These are phyloP conservation scores for Neoconidiobolus thromboides DNA, from an alignment of 371 early-diverging fungal species.

Conservation along the genomic window DNA sequence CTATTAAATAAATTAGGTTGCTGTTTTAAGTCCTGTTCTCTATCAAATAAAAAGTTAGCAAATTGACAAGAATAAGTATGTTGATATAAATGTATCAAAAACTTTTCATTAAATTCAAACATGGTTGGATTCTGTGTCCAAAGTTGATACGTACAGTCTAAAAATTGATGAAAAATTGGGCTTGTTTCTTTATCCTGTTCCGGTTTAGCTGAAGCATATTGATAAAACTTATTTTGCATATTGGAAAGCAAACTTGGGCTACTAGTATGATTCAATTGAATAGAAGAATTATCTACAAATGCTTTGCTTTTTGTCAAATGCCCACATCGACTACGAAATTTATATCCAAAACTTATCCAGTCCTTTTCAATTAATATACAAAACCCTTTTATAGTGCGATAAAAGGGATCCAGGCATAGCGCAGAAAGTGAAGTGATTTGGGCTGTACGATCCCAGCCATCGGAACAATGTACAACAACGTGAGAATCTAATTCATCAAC, in stretches of 20 bases:
- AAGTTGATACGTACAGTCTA: constrained; percentile 87
- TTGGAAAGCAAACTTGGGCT: constrained; percentile 40
- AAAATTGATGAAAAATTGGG: constrained; percentile 88
- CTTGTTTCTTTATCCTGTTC: constrained; percentile 56
- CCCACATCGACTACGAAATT: constrained; percentile 82
- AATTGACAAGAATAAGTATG: constrained; percentile 79
- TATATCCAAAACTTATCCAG: constrained; percentile 91
- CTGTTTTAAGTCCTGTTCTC: constrained; percentile 43
- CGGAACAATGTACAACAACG: constrained; percentile 94
- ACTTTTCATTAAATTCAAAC: constrained; percentile 78
- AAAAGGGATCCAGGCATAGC: constrained; percentile 85
- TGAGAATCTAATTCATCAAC: constrained; percentile 57
- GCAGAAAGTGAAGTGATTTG: constrained; percentile 77
- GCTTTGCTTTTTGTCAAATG: constrained; percentile 58
- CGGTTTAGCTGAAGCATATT: constrained; percentile 8
- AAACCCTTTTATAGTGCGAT: constrained; percentile 82
- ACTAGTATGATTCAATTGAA: constrained; percentile 20
- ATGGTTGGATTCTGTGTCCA: constrained; percentile 65
- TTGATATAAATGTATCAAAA: constrained; percentile 60
- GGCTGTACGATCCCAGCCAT: constrained; percentile 97
- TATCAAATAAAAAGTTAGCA: constrained; percentile 84
- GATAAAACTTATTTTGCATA: constrained; percentile 47
- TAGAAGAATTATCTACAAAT: constrained; percentile 30
- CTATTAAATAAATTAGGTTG: constrained; percentile 14
- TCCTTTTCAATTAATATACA: constrained; percentile 84